Percentiles rank a stretch among this genome's conserved stretches.
These are phyloP conservation scores for Solanum chacoense DNA, from an alignment of 305 asterid genomes.

Conservation along the genomic window DNA sequence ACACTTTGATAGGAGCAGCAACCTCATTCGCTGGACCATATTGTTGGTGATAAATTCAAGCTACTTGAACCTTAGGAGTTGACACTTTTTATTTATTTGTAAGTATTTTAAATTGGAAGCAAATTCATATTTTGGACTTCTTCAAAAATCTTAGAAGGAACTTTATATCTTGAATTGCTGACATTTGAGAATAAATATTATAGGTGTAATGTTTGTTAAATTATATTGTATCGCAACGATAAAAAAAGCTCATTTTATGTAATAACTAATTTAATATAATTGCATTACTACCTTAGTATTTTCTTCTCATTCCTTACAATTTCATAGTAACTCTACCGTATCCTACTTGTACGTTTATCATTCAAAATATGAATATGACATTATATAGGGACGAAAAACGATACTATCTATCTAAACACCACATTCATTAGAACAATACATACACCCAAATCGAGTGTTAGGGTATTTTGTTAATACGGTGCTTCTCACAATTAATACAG, in stretches of 20 bases:
- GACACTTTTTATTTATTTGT: neutral
- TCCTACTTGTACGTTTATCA: neutral
- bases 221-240: neutral
- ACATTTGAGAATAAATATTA: neutral
- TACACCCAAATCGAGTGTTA: neutral
- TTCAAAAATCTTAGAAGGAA: neutral
- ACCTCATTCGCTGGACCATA: neutral
- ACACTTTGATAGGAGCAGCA: neutral
- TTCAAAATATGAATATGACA: neutral
- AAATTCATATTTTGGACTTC: neutral
- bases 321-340: neutral
- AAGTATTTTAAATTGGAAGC: neutral
- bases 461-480: neutral
- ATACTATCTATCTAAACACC: neutral
- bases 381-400: too few species aligned
- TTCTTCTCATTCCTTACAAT: neutral
- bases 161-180: neutral
- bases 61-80: neutral
- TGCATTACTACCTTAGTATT: neutral
- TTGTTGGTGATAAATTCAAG: neutral
- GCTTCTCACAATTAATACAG: too few species aligned
- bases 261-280: neutral
- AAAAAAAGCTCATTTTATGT: too few species aligned
- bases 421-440: too few species aligned
- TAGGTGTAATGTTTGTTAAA: neutral